These are phyloP conservation scores for Colletotrichum sansevieriae DNA, from an alignment of 2,329 filamentous ascomycete species.

Conservation along the genomic window DNA sequence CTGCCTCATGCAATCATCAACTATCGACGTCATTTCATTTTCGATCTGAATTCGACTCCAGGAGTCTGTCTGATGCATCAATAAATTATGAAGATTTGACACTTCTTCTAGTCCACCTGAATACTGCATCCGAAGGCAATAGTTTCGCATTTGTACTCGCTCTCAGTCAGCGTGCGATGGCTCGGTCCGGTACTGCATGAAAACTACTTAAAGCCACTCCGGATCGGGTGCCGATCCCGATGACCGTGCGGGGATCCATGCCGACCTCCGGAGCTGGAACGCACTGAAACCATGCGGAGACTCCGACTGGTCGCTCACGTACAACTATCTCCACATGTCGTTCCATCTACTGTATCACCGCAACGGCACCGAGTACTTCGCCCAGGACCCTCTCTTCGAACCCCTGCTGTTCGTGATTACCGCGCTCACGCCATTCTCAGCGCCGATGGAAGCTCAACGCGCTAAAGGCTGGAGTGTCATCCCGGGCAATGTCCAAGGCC, in stretches of 20 bases:
- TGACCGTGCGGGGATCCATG: constrained; percentile 5
- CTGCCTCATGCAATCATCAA: too few relatives aligned
- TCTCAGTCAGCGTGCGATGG: too few relatives aligned
- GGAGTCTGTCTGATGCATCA: too few relatives aligned
- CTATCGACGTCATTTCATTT: too few relatives aligned
- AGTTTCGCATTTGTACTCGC: too few relatives aligned
- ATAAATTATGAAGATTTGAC: too few relatives aligned
- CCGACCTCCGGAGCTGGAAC: background rate
- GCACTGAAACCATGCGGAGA: background rate
- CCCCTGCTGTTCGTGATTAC: too few relatives aligned
- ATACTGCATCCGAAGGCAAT: too few relatives aligned
- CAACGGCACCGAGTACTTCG: background rate
- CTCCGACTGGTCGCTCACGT: background rate
- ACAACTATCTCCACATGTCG: background rate
- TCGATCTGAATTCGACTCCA: too few relatives aligned
- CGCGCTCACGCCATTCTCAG: background rate
- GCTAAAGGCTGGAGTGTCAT: background rate
- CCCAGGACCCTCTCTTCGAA: too few relatives aligned
- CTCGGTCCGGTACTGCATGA: background rate
- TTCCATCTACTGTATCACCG: background rate
- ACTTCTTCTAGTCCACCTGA: too few relatives aligned
- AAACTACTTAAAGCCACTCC: background rate
- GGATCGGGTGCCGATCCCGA: background rate
- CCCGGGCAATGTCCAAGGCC: background rate
- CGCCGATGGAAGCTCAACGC: background rate